Evolutionary conservation across 2,329 filamentous ascomycete genomes (phyloP).

Genomic region (Chrysoporthe cubensis): DNA sequence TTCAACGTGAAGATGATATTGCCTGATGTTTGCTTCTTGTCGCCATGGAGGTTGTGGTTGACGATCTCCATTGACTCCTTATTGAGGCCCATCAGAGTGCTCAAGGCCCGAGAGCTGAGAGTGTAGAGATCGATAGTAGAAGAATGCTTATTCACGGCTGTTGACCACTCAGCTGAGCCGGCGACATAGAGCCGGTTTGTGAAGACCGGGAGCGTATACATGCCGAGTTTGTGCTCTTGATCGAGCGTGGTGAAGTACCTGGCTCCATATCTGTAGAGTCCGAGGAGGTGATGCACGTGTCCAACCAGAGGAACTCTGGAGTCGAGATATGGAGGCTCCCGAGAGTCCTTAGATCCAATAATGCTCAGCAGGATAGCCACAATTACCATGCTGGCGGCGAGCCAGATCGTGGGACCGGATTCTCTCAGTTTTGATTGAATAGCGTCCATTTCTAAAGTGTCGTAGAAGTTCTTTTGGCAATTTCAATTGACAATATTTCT

Average conservation of each 20-base stretch:
- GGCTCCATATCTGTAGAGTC: neutral
- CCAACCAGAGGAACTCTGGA: neutral
- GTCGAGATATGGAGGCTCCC: neutral
- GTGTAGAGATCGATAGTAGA: neutral
- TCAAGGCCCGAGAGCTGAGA: neutral
- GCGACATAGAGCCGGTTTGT: neutral
- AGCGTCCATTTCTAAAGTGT: neutral
- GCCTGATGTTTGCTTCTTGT: slow-evolving; percentile 1
- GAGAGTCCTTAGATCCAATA: neutral
- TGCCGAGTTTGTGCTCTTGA: neutral
- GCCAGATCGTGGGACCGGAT: neutral
- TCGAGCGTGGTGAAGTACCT: neutral
- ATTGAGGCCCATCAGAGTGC: neutral
- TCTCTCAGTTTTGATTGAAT: slow-evolving; percentile 6
- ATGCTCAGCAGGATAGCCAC: neutral
- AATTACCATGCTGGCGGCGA: neutral
- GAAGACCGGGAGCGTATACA: neutral
- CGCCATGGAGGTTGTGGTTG: slow-evolving; percentile 6
- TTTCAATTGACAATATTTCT: neutral
- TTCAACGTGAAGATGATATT: slow-evolving; percentile 3
- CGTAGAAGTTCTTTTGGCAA: neutral
- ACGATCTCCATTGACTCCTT: neutral
- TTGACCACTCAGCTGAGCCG: neutral
- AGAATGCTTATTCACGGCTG: slow-evolving; percentile 1
- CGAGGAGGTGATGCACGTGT: neutral